phyloP scores from a whole-genome alignment of 2,329 filamentous ascomycete genomes.

The Epichloe brachyelytri region DNA sequence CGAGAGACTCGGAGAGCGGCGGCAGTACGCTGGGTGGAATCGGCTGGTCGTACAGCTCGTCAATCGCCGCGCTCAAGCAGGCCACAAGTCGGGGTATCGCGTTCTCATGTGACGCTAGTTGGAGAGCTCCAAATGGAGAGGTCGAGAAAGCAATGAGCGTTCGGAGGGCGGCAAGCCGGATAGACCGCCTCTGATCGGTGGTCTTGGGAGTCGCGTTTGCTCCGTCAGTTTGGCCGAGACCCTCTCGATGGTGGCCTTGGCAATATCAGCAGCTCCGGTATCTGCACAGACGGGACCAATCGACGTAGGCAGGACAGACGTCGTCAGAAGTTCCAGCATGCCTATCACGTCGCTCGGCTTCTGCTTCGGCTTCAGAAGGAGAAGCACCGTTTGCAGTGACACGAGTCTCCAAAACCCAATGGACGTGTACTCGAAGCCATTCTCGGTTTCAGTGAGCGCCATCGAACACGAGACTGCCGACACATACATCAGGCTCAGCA shows the following conservation, averaged over 20 bases:
- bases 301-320: constrained; percentile 48
- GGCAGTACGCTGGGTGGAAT: constrained; percentile 28
- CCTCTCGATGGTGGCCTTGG: constrained; percentile 42
- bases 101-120: constrained; percentile 55
- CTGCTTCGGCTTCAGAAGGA: constrained; percentile 56
- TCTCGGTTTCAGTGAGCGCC: constrained; percentile 18
- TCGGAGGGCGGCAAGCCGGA: constrained; percentile 35
- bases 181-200: constrained; percentile 25
- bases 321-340: constrained; percentile 53
- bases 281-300: constrained; percentile 51
- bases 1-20: constrained; percentile 8
- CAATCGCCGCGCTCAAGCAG: constrained; percentile 50
- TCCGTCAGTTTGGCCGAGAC: constrained; percentile 52
- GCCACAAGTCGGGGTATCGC: constrained; percentile 64
- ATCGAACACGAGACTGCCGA: constrained; percentile 47
- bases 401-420: constrained; percentile 54
- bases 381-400: constrained; percentile 50
- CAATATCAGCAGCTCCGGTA: constrained; percentile 29
- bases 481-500: constrained; percentile 53
- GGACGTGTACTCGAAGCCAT: constrained; percentile 17
- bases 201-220: constrained; percentile 27
- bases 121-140: constrained; percentile 47
- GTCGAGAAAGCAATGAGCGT: constrained; percentile 48
- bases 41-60: constrained; percentile 54
- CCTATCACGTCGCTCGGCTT: constrained; percentile 47